Evolutionary conservation across 2,329 filamentous ascomycete species (phyloP).

Genomic region (Colletotrichum sp.): DNA sequence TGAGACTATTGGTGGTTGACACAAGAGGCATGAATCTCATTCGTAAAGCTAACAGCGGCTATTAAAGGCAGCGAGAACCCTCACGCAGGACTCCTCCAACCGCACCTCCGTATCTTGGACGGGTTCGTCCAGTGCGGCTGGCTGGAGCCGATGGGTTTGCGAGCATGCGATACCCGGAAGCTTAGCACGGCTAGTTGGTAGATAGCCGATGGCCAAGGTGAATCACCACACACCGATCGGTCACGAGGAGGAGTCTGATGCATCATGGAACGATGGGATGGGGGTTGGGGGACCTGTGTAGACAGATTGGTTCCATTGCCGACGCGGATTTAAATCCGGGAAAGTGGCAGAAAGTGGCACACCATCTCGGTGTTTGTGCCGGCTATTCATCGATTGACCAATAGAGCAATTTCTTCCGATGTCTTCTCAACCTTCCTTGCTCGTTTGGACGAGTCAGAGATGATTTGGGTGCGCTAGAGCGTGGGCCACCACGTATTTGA

Average conservation of each 20-base stretch:
- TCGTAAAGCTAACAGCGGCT: background rate
- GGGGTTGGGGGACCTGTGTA: background rate
- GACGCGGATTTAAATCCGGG: background rate
- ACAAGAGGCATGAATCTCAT: background rate
- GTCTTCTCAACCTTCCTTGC: background rate
- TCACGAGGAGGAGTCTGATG: background rate
- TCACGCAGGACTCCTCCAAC: background rate
- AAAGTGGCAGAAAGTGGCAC: background rate
- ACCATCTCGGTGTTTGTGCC: background rate
- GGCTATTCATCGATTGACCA: background rate
- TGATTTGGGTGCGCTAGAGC: background rate
- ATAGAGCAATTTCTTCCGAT: background rate
- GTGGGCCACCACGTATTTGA: background rate
- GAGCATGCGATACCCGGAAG: background rate
- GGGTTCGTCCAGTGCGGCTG: background rate
- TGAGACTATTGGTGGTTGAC: background rate
- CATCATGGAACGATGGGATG: background rate
- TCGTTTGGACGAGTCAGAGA: conserved; percentile 4
- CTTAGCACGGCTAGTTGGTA: background rate
- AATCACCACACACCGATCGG: background rate
- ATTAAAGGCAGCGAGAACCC: background rate
- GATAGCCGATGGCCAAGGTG: background rate
- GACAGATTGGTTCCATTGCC: background rate
- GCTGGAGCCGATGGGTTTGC: background rate
- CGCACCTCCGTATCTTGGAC: background rate